Evolutionary conservation across 305 asterid species (phyloP), one percentile per base, ranked within the genome.

Genomic region (Stenogyne calaminthoides): DNA sequence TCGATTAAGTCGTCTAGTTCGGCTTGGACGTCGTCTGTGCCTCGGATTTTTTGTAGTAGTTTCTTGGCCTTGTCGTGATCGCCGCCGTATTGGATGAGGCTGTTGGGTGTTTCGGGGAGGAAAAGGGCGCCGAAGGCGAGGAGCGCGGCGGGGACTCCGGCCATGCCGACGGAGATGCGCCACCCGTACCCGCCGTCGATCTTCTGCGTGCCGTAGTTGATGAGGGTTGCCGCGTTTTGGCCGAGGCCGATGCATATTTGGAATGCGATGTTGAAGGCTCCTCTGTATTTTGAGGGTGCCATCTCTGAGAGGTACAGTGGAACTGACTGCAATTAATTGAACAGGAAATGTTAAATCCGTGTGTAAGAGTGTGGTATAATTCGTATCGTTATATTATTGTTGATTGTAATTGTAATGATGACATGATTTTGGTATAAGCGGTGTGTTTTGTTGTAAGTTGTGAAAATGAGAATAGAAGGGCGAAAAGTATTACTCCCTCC

Each of bases 301-400:
- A 87, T 86, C 78, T 88, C 91, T 9, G 89, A 86, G 6, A 88
- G 88, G 67, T 88, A 88, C 14, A 88, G 36, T 5, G 89, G 90
- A 2, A 85, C 85, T 39, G 89, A 68, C 93, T 84, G 77, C 73
- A 70, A 56, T 14, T 47, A 5, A 47, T 5, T n/a, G 5, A n/a
- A 1, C 1, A 46, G 4, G 0, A 25, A 55, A n/a, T n/a, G n/a
- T n/a, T n/a, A n/a, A n/a, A n/a, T n/a, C n/a, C n/a, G n/a, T n/a
- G n/a, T n/a, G n/a, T n/a, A n/a, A n/a, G n/a, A n/a, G n/a, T n/a
- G n/a, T n/a, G n/a, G n/a, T n/a, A n/a, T n/a, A 25, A 25, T 25
- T 25, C 3, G 29, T 25, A 25, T 25, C 3, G 29, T 25, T 1
- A 3, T n/a, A n/a, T n/a, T n/a, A n/a, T n/a, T n/a, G n/a, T n/a